Evolutionary conservation across 2,329 filamentous ascomycete species (phyloP), one percentile per base, ranked within the genome.

Genomic region (Calonectria multiphialidica): DNA sequence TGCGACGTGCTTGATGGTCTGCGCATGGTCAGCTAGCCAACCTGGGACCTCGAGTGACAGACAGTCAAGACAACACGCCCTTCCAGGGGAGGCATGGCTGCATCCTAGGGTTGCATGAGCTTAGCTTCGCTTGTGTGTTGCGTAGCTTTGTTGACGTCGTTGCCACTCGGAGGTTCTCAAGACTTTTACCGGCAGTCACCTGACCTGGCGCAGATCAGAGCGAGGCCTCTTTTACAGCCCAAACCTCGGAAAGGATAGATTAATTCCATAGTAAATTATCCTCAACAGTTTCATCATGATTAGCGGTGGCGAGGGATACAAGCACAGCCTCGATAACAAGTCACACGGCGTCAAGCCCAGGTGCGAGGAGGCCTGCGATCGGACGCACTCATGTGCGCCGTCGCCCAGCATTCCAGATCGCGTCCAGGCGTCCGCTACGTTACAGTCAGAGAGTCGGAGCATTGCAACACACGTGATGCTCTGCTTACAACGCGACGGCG

Each of bases 11-110:
- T 15, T 28, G 44, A 68, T 66, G 47, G 55, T 10, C 44, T 23
- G 13, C 35, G 6, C 35, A 37, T 15, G 44, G 23, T 10, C 9
- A 47, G 44, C n/a, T n/a, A 59, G 47, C 76, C 77, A 78, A 78
- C 75, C 70, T 61, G 12, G 57, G 50, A 61, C 42, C 40, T 25
- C 59, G 57, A 42, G 74, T 78, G 77, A 78, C 75, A 77, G 16
- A 59, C 53, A 37, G 55, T 66, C 33, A 12, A 18, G 45, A 21
- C 13, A 53, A 55, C 44, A 37, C 23, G 40, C 45, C 42, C 50
- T 37, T 37, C 30, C 40, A 57, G 30, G 33, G 35, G 64, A 37
- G 68, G 61, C 65, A 62, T 47, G 71, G 71, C 59, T 23, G 21
- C 47, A 42, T 42, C 50, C 12, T 16, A 55, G 37, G 37, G 69